These are phyloP conservation scores for Typha latifolia DNA, from an alignment of 176 grass and related monocot genomes.

Conservation along the genomic window DNA sequence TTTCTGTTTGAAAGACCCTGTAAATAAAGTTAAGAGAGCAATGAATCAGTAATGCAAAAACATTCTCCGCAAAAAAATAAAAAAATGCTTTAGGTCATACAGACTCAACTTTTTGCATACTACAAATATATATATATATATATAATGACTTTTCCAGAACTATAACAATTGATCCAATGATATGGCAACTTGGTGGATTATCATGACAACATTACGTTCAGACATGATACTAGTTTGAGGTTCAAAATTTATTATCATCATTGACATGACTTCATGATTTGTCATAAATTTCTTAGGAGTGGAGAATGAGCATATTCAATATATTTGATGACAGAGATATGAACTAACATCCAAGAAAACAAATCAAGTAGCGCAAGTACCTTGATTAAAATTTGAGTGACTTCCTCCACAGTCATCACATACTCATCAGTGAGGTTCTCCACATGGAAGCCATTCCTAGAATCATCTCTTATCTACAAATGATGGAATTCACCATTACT, in stretches of 20 bases:
- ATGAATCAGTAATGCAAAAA: neutral
- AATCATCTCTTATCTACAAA: conserved; percentile 65
- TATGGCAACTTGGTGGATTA: too few relatives aligned
- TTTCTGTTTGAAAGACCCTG: conserved; percentile 95
- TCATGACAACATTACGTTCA: too few relatives aligned
- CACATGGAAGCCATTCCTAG: conserved; percentile 59
- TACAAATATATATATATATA: too few relatives aligned
- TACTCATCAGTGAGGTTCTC: conserved; percentile 91
- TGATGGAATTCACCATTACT: neutral
- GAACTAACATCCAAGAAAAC: neutral
- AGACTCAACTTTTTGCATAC: too few relatives aligned
- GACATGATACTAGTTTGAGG: too few relatives aligned
- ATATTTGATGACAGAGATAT: neutral
- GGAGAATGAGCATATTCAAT: neutral
- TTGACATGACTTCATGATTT: too few relatives aligned
- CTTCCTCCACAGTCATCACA: conserved; percentile 59
- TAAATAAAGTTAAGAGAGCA: conserved; percentile 7
- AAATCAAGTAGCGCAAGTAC: conserved; percentile 16
- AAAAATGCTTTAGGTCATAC: neutral
- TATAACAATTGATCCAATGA: too few relatives aligned
- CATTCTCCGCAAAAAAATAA: neutral
- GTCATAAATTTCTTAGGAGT: too few relatives aligned
- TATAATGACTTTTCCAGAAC: too few relatives aligned
- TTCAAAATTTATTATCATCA: too few relatives aligned
- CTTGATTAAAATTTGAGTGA: conserved; percentile 91